These are phyloP conservation scores for Plasmodium ovale DNA, from an alignment of 169 alveolate genomes.

Conservation along the genomic window DNA sequence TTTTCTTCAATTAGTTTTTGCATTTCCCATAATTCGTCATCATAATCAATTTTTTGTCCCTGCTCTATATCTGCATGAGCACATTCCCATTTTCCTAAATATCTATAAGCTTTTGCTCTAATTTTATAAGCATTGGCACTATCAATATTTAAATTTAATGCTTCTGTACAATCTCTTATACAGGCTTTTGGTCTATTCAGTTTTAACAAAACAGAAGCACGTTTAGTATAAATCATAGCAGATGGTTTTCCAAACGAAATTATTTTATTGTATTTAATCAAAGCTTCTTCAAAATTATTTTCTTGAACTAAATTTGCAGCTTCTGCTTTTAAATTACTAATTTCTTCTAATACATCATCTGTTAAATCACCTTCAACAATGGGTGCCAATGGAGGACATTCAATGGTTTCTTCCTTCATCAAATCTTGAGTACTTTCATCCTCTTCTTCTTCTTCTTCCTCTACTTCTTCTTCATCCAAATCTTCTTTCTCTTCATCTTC, in stretches of 20 bases:
- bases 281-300: constrained; percentile 74
- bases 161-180: constrained; percentile 84
- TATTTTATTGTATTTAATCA: constrained; percentile 77
- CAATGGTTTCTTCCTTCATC: constrained; percentile 78
- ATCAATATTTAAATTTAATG: constrained; percentile 82
- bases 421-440: constrained; percentile 64
- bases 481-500: constrained; percentile 45
- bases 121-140: constrained; percentile 84
- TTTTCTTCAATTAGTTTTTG: constrained; percentile 84
- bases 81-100: constrained; percentile 81
- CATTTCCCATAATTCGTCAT: constrained; percentile 85
- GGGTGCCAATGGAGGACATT: constrained; percentile 83
- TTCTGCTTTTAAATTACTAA: constrained; percentile 79
- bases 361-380: constrained; percentile 80
- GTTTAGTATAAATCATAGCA: constrained; percentile 83
- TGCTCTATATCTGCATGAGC: constrained; percentile 85
- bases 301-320: constrained; percentile 77
- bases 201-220: constrained; percentile 82
- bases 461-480: constrained; percentile 73
- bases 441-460: constrained; percentile 72
- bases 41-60: constrained; percentile 86
- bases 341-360: constrained; percentile 78
- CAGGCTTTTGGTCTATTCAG: constrained; percentile 81
- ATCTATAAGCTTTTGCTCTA: constrained; percentile 84
- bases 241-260: constrained; percentile 82